phyloP scores from a whole-genome alignment of 441 rosid species.

The Kokia cookei region DNA sequence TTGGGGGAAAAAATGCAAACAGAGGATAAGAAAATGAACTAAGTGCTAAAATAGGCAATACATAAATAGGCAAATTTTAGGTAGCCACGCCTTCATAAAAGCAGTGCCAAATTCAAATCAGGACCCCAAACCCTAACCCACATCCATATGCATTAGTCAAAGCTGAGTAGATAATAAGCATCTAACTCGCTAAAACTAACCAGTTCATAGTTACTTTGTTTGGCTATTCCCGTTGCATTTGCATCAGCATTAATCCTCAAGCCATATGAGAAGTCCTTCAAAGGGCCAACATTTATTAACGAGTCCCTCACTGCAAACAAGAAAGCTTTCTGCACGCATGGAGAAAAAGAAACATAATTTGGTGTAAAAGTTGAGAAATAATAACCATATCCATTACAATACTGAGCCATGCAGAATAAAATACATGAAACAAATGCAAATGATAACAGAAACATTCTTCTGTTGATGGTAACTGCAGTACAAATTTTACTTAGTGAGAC shows the following conservation, averaged over 20 bases:
- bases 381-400: constrained; percentile 9
- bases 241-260: constrained; percentile 87
- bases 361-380: constrained; percentile 8
- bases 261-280: constrained; percentile 96
- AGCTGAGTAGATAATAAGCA: neutral
- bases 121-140: neutral
- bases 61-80: neutral
- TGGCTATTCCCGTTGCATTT: constrained; percentile 90
- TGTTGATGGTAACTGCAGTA: neutral
- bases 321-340: constrained; percentile 76
- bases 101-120: neutral
- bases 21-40: neutral
- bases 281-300: constrained; percentile 85
- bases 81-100: neutral
- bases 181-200: constrained; percentile 43
- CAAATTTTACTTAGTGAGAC: neutral
- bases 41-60: neutral
- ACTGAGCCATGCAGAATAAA: constrained; percentile 8
- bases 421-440: neutral
- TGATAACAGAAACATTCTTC: neutral
- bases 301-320: constrained; percentile 97
- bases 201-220: constrained; percentile 98
- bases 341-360: constrained; percentile 14
- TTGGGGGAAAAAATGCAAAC: neutral
- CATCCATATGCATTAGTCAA: neutral